Conservation (phyloP, 129 eudicot genomes). For the Glebionis coronaria region DNA sequence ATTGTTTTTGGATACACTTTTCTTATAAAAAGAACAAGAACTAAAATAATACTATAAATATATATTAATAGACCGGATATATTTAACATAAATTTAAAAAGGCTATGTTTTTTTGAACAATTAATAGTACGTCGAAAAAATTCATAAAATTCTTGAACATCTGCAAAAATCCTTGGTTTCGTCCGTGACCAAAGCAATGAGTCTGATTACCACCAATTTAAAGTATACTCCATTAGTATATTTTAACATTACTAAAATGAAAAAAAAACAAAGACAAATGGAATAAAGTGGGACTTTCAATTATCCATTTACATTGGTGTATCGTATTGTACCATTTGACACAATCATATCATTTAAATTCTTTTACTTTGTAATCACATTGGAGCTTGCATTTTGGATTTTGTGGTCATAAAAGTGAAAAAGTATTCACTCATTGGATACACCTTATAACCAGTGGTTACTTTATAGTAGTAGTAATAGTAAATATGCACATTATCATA, state of each 20-base stretch:
- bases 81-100: too few species aligned
- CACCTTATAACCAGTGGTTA: conserved; percentile 28
- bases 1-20: too few species aligned
- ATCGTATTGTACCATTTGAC: conserved; percentile 21
- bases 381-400: conserved; percentile 36
- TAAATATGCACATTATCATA: conserved; percentile 13
- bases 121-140: too few species aligned
- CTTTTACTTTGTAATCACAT: conserved; percentile 29
- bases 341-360: conserved; percentile 35
- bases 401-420: conserved; percentile 34
- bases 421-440: conserved; percentile 29
- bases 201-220: not conserved
- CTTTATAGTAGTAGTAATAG: conserved; percentile 5
- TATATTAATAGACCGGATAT: too few species aligned
- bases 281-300: conserved; percentile 33
- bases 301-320: conserved; percentile 23
- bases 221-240: too few species aligned
- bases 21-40: too few species aligned
- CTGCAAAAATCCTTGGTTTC: too few species aligned
- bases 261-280: conserved; percentile 25
- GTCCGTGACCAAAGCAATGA: not conserved
- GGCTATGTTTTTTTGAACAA: too few species aligned
- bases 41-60: too few species aligned
- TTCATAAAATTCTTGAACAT: too few species aligned
- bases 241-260: not conserved